These are phyloP conservation scores for Helianthus tuberosus DNA, from an alignment of 129 eudicot species.

Conservation along the genomic window DNA sequence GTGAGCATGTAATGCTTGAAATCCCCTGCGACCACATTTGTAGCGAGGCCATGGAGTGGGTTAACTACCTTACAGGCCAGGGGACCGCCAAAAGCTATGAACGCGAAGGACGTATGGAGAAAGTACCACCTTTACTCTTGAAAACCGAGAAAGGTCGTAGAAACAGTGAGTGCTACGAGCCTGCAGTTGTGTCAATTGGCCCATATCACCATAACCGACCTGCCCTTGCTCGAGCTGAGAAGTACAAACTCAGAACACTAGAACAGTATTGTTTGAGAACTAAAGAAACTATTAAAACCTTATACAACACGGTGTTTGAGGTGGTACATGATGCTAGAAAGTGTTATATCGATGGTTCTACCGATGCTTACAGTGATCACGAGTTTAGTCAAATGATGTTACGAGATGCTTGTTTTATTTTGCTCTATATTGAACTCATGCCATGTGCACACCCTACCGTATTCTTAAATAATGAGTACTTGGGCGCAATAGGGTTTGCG, in stretches of 20 bases:
- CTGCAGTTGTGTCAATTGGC: constrained; percentile 27
- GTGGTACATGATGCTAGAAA: constrained; percentile 11
- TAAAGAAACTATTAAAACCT: neutral
- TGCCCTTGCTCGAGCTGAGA: constrained; percentile 1
- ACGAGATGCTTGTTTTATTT: constrained; percentile 33
- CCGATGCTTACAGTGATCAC: constrained; percentile 21
- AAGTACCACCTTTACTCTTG: constrained; percentile 29
- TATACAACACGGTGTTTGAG: constrained; percentile 25
- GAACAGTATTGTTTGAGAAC: neutral
- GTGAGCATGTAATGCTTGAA: constrained; percentile 10
- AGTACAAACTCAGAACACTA: constrained; percentile 15
- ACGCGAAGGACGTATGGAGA: constrained; percentile 9
- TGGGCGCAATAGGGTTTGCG: constrained; percentile 28
- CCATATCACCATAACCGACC: constrained; percentile 28
- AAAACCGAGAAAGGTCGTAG: neutral
- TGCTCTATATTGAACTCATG: constrained; percentile 22
- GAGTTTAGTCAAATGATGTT: constrained; percentile 35
- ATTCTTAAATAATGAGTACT: constrained; percentile 21
- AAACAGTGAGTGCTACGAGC: constrained; percentile 27
- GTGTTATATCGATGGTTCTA: constrained; percentile 28
- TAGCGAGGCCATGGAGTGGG: constrained; percentile 4
- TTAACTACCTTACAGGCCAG: neutral
- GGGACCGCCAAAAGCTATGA: neutral
- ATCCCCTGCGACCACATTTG: neutral
- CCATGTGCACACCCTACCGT: neutral